Evolutionary conservation across 2,329 filamentous ascomycete genomes (phyloP).

Genomic region (Colletotrichum sp.): DNA sequence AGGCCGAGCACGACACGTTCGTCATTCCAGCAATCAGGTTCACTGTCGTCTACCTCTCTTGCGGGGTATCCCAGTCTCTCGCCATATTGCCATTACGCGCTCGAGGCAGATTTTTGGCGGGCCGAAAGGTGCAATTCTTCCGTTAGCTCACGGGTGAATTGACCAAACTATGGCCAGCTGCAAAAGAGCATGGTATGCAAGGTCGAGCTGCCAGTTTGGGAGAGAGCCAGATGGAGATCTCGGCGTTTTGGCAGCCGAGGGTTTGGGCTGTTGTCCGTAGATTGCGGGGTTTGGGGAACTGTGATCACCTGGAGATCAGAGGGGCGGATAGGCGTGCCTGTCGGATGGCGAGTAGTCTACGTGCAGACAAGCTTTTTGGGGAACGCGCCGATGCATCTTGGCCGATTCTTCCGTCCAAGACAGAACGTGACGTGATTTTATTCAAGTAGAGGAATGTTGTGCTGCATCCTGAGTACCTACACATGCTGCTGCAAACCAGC

Average conservation of each 20-base stretch:
- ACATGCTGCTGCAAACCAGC: not conserved
- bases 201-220: not conserved
- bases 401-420: not conserved
- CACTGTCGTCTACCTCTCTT: not conserved
- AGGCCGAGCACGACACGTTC: not conserved
- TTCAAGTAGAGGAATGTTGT: not conserved
- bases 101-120: not conserved
- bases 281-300: not conserved
- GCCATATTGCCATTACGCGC: not conserved
- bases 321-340: slow-evolving; percentile 6
- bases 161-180: not conserved
- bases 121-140: not conserved
- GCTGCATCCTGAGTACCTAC: not conserved
- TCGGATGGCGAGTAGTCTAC: not conserved
- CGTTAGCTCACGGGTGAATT: not conserved
- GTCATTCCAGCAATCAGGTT: slow-evolving; percentile 15
- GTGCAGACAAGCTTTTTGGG: not conserved
- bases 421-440: not conserved
- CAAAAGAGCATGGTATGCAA: not conserved
- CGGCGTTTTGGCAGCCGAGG: slow-evolving; percentile 9
- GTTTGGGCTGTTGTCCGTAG: not conserved
- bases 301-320: slow-evolving; percentile 14
- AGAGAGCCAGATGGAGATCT: not conserved
- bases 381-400: not conserved
- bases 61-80: slow-evolving; percentile 3